phyloP scores from a whole-genome alignment of 2,329 filamentous ascomycete species.

The Aureobasidium sp. region DNA sequence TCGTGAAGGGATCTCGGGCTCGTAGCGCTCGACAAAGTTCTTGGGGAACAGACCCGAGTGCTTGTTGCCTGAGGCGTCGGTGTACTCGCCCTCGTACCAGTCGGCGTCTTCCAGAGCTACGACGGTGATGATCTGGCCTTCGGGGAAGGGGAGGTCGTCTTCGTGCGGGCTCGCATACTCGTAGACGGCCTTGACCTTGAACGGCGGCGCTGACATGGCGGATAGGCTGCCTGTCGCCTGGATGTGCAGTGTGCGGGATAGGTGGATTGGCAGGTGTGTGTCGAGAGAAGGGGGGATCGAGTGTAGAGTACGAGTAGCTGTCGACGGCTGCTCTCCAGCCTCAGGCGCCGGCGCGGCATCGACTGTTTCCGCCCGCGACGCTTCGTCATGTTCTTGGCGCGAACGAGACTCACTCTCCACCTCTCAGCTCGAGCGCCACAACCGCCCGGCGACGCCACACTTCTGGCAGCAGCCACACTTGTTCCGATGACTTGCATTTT shows the following conservation, averaged over 20 bases:
- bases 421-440: not conserved
- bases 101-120: constrained; percentile 87
- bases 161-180: constrained; percentile 90
- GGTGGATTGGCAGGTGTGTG: not conserved
- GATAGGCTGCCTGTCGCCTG: not conserved
- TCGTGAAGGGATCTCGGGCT: constrained; percentile 80
- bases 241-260: not conserved
- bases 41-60: constrained; percentile 84
- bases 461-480: not conserved
- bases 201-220: constrained; percentile 58
- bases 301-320: not conserved
- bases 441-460: not conserved
- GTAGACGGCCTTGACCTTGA: constrained; percentile 93
- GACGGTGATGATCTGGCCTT: constrained; percentile 86
- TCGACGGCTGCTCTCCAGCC: not conserved
- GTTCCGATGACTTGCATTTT: not conserved
- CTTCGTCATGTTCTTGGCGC: constrained; percentile 3
- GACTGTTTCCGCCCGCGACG: not conserved
- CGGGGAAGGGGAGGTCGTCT: constrained; percentile 81
- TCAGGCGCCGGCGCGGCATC: not conserved
- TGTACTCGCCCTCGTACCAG: constrained; percentile 87
- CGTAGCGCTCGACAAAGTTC: constrained; percentile 96
- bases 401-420: not conserved
- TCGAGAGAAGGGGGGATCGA: not conserved
- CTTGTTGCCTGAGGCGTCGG: constrained; percentile 63